Base-by-base conservation (phyloP, 768 basidiomycete species). In the Cyathus striatus region DNA sequence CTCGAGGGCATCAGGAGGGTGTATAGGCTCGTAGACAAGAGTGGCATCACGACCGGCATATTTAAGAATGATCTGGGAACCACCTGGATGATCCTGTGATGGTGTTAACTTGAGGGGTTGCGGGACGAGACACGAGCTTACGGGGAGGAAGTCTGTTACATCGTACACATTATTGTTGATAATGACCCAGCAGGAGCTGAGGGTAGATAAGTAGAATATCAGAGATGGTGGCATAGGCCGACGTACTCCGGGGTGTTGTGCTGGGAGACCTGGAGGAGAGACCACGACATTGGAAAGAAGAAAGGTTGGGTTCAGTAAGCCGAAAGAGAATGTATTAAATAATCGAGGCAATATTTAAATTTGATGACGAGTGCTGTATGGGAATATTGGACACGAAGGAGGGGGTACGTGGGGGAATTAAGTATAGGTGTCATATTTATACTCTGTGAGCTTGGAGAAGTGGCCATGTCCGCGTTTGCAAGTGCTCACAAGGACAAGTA, bases 1-100 rank as follows among this genome's bases (percentile, higher is more conserved):
- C 40, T 83, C 76, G 38, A 95, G 75, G 16, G 88, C 81, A 50
- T 87, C 84, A 20, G 84, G 79, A 3, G 93, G 83, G 62, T 97
- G 94, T 33, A 96, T 89, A 4, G 87, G 86, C 47, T 85, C 75
- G 56, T 83, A 89, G 3, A 68, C 83, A 5, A 63, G 62, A 0
- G 87, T 89, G n/a, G 90, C 90, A 58, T 93, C 93, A 47, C 73
- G 76, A 6, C 94, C 94, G 6, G 79, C 92, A 53, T 90, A 88
- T 54, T 79, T 83, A 16, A 95, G 56, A 47, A 97, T 89, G 54
- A 90, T 85, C 43, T 76, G 74, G 14, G 82, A 66, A 2, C 94
- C 94, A 16, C 94, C 92, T 5, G 87, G 86, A 51, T 90, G 87
- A 39, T 83, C 75, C 81, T 85, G n/a, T 34, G 39, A 16, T 27